Conservation (phyloP, 2,329 filamentous ascomycete species). For the Lachnellula willkommii region DNA sequence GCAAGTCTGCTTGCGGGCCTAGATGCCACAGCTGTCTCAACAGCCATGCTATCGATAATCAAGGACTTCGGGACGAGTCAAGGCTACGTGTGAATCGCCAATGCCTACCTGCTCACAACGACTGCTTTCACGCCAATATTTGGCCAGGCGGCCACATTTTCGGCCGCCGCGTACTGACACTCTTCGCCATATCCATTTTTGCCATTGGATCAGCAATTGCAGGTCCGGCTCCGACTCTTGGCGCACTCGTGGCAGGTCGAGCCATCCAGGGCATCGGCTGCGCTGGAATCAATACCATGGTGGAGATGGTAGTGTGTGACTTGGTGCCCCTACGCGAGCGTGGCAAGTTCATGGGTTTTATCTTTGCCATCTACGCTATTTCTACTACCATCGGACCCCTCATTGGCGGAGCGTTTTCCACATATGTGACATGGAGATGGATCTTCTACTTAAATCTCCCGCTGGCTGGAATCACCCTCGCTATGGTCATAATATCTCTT, state of each 20-base stretch:
- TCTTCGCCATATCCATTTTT: slow-evolving; percentile 27
- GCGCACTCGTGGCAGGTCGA: slow-evolving; percentile 30
- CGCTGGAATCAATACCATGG: slow-evolving; percentile 41
- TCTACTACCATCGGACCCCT: slow-evolving; percentile 22
- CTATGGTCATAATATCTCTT: slow-evolving; percentile 11
- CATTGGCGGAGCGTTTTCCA: slow-evolving; percentile 15
- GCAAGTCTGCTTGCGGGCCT: slow-evolving; percentile 7
- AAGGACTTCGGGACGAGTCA: slow-evolving; percentile 6
- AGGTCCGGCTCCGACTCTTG: slow-evolving; percentile 21
- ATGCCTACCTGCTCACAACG: slow-evolving; percentile 16
- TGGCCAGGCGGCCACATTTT: slow-evolving; percentile 17
- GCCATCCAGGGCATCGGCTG: slow-evolving; percentile 43
- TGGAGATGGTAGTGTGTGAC: slow-evolving; percentile 39
- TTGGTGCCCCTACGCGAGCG: slow-evolving; percentile 37
- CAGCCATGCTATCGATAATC: slow-evolving; percentile 16
- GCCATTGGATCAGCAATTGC: slow-evolving; percentile 15
- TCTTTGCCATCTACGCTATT: slow-evolving; percentile 22
- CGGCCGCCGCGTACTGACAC: slow-evolving; percentile 40
- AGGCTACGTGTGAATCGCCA: slow-evolving; percentile 14
- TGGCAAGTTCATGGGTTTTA: slow-evolving; percentile 31
- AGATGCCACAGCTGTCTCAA: slow-evolving; percentile 15
- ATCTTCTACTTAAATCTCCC: slow-evolving; percentile 17
- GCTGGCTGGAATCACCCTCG: slow-evolving; percentile 10
- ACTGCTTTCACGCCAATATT: slow-evolving; percentile 1
- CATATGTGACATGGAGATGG: slow-evolving; percentile 5